Evolutionary conservation across 805 yeast species (phyloP), one percentile per base, ranked within the genome.

Genomic region (Zygotorulaspora danielsina): DNA sequence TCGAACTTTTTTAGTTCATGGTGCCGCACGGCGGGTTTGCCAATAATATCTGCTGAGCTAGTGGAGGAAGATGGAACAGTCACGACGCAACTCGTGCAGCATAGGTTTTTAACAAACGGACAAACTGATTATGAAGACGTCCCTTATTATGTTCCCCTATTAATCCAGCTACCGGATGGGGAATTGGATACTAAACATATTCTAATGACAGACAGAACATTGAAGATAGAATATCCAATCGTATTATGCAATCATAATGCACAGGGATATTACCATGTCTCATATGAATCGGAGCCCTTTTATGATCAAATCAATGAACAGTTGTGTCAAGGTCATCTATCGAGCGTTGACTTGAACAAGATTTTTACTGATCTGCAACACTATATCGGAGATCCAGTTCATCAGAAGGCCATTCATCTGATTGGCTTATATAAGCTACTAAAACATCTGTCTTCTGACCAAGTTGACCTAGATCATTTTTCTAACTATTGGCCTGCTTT

Each of bases 81-180:
- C 11, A 49, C 44, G 26, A 51, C 71, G 3, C 54, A 50, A 17
- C 32, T 72, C 16, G 66, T 57, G 27, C 77, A 73, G 49, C 65
- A 67, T 42, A 57, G 72, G 44, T 67, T 48, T 37, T 18, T 56
- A n/a, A 41, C 53, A 10, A 46, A 49, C 10, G 53, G 50, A 5
- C 49, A 51, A 19, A 53, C 57, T n/a, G 50, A 63, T 10, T 48
- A 69, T 25, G 85, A 79, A 54, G 79, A 80, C 49, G 62, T 67
- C 28, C 81, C 82, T 3, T 82, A 66, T 53, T 81, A 79, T 46
- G 63, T 82, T 32, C 89, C 90, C 3, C 56, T 84, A 32, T 53
- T 60, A 19, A 46, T 48, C n/a, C 36, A 36, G 13, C 35, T 51
- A 29, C 42, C 52, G 11, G 39, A 44, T 19, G 53, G 53, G n/a